Evolutionary conservation across 768 basidiomycete species (phyloP).

Genomic region (Lyophyllum shimeji): DNA sequence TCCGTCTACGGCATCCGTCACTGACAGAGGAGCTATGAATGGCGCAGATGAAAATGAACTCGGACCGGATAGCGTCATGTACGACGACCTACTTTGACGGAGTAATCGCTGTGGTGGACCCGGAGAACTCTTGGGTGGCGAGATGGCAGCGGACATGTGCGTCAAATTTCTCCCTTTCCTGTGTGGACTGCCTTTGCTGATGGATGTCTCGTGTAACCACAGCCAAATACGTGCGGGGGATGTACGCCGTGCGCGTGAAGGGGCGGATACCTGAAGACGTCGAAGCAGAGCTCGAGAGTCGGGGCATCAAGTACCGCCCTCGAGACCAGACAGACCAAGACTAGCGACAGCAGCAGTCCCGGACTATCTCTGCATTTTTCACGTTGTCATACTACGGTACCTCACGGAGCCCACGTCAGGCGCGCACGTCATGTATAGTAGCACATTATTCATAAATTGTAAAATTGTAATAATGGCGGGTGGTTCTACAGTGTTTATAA

Average conservation of each 20-base stretch:
- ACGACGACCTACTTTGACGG: slow-evolving; percentile 95
- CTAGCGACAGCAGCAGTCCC: slow-evolving; percentile 24
- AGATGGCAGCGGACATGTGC: slow-evolving; percentile 93
- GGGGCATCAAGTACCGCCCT: slow-evolving; percentile 83
- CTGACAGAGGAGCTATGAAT: neutral
- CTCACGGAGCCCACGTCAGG: neutral
- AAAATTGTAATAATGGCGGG: slow-evolving; percentile 3
- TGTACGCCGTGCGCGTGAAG: slow-evolving; percentile 91
- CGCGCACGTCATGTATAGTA: slow-evolving; percentile 9
- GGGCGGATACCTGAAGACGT: slow-evolving; percentile 86
- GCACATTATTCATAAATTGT: neutral
- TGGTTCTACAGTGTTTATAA: neutral
- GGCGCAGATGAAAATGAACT: slow-evolving; percentile 82
- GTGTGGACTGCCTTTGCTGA: neutral
- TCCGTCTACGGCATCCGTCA: too few relatives aligned
- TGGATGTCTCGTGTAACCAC: slow-evolving; percentile 4
- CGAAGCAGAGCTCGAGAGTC: slow-evolving; percentile 73
- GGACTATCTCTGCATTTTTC: neutral
- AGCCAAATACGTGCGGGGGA: slow-evolving; percentile 90
- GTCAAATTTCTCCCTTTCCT: slow-evolving; percentile 26
- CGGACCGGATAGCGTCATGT: slow-evolving; percentile 80
- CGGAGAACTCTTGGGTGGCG: slow-evolving; percentile 92
- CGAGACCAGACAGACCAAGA: slow-evolving; percentile 79
- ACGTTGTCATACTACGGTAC: neutral
- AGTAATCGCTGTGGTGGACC: slow-evolving; percentile 81